A percentile compares a stretch with the other conserved stretches of the same genome.
Evolutionary conservation across 1,139 yeast species (phyloP).

Genomic region (Wickerhamomyces sp.): DNA sequence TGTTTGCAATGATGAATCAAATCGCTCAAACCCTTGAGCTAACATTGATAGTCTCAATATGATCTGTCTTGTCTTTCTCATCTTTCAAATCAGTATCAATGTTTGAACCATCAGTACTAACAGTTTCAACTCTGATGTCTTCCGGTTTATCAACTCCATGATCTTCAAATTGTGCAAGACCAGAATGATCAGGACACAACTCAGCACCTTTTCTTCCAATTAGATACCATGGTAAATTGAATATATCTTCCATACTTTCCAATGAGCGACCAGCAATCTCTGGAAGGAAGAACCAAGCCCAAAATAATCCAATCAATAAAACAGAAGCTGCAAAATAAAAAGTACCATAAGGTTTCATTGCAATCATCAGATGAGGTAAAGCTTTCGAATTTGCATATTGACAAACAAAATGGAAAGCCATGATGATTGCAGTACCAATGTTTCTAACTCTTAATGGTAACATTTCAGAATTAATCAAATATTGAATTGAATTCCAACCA

Average conservation of each 20-base stretch:
- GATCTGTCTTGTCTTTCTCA: neutral
- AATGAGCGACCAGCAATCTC: slow-evolving; percentile 50
- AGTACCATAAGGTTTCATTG: slow-evolving; percentile 46
- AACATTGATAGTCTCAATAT: too few relatives aligned
- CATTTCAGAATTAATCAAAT: slow-evolving; percentile 53
- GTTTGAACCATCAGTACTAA: neutral
- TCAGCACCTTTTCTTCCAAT: slow-evolving; percentile 49
- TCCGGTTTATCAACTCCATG: slow-evolving; percentile 9
- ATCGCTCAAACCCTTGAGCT: neutral
- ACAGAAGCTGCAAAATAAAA: slow-evolving; percentile 50
- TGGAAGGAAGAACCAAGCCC: slow-evolving; percentile 46
- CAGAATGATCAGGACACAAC: slow-evolving; percentile 50
- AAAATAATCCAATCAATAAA: slow-evolving; percentile 35
- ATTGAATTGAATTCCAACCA: slow-evolving; percentile 59
- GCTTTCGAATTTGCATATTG: slow-evolving; percentile 61
- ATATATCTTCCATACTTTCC: slow-evolving; percentile 58
- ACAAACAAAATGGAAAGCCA: slow-evolving; percentile 55
- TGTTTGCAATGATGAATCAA: neutral
- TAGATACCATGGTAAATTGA: slow-evolving; percentile 54
- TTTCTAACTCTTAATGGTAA: slow-evolving; percentile 52
- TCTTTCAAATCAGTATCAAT: neutral
- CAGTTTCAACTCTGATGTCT: slow-evolving; percentile 9
- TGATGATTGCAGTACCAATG: slow-evolving; percentile 47
- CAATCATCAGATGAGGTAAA: slow-evolving; percentile 44
- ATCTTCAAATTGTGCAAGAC: too few relatives aligned